A percentile compares a stretch with the other conserved stretches of the same genome.
phyloP scores from a whole-genome alignment of 768 basidiomycete species.

The Rhodosporidiobolus sp. region DNA sequence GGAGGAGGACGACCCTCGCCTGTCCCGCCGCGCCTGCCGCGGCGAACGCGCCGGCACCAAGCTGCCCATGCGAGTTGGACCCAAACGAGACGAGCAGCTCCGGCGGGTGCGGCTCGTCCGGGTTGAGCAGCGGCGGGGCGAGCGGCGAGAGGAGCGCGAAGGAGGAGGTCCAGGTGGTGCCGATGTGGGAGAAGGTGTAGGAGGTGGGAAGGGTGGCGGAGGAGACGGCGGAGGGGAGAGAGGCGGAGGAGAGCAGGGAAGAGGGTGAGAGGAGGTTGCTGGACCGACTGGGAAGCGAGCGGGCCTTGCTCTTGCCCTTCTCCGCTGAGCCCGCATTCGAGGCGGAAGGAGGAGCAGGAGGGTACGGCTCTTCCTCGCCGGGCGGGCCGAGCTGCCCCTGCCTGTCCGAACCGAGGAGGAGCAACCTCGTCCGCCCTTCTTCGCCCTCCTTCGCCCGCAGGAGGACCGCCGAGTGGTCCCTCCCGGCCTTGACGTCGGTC shows the following conservation, averaged over 20 bases:
- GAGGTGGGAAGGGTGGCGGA: not conserved
- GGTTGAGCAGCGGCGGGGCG: not conserved
- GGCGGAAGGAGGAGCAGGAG: not conserved
- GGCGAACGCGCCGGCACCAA: constrained; percentile 55
- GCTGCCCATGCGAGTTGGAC: constrained; percentile 69
- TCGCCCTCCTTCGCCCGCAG: not conserved
- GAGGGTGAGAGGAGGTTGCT: not conserved
- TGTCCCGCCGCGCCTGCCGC: not conserved
- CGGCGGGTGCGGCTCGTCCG: not conserved
- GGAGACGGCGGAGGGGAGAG: not conserved
- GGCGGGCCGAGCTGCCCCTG: constrained; percentile 36
- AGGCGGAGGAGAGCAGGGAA: not conserved
- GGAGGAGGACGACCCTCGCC: not conserved
- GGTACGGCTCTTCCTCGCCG: not conserved
- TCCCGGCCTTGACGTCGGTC: constrained; percentile 18
- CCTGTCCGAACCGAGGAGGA: constrained; percentile 30
- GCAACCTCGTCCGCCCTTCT: not conserved
- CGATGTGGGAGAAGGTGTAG: constrained; percentile 8
- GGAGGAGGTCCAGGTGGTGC: constrained; percentile 29
- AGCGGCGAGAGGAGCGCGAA: constrained; percentile 1
- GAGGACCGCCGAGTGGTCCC: constrained; percentile 36
- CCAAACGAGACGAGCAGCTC: constrained; percentile 64
- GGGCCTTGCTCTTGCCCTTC: too few relatives aligned
- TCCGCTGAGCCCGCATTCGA: not conserved
- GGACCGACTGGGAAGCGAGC: not conserved